phyloP scores from a whole-genome alignment of 2,329 filamentous ascomycete genomes.

The Paracorniculantispora psalliotae region DNA sequence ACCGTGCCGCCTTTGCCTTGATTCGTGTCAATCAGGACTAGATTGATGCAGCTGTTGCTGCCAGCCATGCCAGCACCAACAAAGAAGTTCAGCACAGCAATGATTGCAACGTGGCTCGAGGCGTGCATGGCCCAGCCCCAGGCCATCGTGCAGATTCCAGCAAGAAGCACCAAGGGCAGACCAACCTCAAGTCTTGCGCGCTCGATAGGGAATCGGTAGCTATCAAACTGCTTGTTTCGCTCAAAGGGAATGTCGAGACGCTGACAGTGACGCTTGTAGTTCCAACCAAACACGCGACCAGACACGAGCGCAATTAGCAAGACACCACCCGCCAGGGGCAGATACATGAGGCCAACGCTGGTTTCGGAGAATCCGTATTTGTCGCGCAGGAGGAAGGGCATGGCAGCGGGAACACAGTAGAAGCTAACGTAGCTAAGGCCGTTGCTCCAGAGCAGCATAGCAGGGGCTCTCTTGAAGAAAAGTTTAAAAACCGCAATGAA shows the following conservation, averaged over 20 bases:
- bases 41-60: constrained; percentile 47
- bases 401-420: constrained; percentile 42
- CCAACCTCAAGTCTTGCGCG: constrained; percentile 44
- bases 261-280: constrained; percentile 57
- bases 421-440: constrained; percentile 45
- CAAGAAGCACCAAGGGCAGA: constrained; percentile 46
- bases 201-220: constrained; percentile 47
- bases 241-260: constrained; percentile 48
- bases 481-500: constrained; percentile 35
- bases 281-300: constrained; percentile 59
- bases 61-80: constrained; percentile 46
- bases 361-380: constrained; percentile 58
- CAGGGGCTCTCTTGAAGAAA: constrained; percentile 37
- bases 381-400: constrained; percentile 35
- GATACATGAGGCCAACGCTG: constrained; percentile 47
- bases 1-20: constrained; percentile 48
- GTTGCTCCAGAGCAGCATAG: constrained; percentile 39
- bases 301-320: constrained; percentile 38
- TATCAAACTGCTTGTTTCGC: constrained; percentile 45
- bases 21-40: constrained; percentile 52
- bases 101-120: constrained; percentile 38
- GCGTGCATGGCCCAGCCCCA: constrained; percentile 49
- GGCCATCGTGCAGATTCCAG: constrained; percentile 39
- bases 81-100: constrained; percentile 41
- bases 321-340: constrained; percentile 46